Conservation (phyloP, 1,284 basidiomycete genomes). For the Kwoniella shivajii region DNA sequence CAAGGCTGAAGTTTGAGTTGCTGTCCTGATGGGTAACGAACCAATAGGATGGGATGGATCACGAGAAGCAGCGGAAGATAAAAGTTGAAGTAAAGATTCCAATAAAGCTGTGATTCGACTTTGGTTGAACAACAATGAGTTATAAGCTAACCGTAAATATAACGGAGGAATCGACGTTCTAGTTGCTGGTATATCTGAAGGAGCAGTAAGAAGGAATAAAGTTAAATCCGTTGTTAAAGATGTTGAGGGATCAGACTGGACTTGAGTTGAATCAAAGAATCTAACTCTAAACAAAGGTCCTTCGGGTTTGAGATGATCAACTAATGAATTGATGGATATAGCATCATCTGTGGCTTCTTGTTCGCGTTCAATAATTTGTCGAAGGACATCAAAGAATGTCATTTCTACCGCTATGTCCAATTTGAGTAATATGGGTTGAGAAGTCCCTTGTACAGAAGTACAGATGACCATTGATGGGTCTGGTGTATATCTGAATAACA, state of each 20-base stretch:
- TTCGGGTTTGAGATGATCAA: constrained; percentile 69
- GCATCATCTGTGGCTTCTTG: constrained; percentile 80
- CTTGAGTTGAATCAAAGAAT: constrained; percentile 80
- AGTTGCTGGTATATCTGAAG: constrained; percentile 66
- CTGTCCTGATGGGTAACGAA: constrained; percentile 77
- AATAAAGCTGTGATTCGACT: constrained; percentile 75
- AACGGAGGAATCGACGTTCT: constrained; percentile 66
- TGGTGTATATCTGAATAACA: constrained; percentile 93
- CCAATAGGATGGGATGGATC: constrained; percentile 64
- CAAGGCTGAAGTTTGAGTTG: constrained; percentile 68
- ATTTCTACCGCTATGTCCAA: constrained; percentile 82
- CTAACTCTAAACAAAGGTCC: constrained; percentile 81
- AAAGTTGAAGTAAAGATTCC: constrained; percentile 80
- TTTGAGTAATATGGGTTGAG: constrained; percentile 81
- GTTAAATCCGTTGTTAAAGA: constrained; percentile 90
- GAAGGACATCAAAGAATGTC: constrained; percentile 89
- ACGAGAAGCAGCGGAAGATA: constrained; percentile 69
- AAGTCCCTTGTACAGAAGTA: constrained; percentile 74
- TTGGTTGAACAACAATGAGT: constrained; percentile 89
- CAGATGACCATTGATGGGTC: constrained; percentile 94
- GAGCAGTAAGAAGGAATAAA: constrained; percentile 65
- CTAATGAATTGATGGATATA: constrained; percentile 78
- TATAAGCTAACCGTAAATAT: constrained; percentile 84
- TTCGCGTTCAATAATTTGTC: constrained; percentile 64
- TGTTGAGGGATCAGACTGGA: constrained; percentile 75